Conservation (phyloP, 176 grass and related monocot species). For the Typha latifolia region DNA sequence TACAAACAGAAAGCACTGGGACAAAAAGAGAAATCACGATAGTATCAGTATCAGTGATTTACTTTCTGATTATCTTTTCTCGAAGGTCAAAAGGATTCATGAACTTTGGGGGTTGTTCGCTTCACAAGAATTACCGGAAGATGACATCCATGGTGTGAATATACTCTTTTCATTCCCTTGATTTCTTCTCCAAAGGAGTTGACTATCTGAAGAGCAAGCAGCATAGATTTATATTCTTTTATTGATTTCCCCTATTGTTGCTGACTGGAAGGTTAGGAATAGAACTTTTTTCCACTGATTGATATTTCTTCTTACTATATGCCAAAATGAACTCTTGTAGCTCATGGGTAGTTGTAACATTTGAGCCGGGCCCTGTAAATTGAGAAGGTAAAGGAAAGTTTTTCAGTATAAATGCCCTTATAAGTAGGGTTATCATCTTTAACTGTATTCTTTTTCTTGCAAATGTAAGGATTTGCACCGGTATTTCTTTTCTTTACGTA, state of each 20-base stretch:
- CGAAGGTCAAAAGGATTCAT: background rate
- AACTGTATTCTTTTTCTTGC: no score
- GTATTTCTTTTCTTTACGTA: no score
- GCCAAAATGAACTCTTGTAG: background rate
- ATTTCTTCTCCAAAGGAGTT: slow-evolving; percentile 31
- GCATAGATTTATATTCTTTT: slow-evolving; percentile 4
- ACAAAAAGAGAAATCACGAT: slow-evolving; percentile 27
- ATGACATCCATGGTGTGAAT: slow-evolving; percentile 27
- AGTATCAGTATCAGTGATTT: background rate
- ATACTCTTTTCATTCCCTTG: slow-evolving; percentile 19
- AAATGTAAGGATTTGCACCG: no score
- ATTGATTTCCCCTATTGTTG: slow-evolving; percentile 15
- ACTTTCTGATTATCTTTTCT: no score
- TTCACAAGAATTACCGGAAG: background rate
- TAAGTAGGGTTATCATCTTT: background rate
- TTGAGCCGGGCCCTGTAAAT: background rate
- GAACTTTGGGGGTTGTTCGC: slow-evolving; percentile 13
- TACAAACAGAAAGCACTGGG: slow-evolving; percentile 94
- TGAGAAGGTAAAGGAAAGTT: slow-evolving; percentile 34
- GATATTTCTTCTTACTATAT: slow-evolving; percentile 16
- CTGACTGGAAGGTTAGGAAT: slow-evolving; percentile 16
- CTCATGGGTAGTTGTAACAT: background rate
- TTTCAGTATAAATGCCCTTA: slow-evolving; percentile 17
- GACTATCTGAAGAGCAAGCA: slow-evolving; percentile 19
- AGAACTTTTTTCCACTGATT: slow-evolving; percentile 9